Evolutionary conservation across 306 rosid species (phyloP).

Genomic region (Quercus berberidifolia): DNA sequence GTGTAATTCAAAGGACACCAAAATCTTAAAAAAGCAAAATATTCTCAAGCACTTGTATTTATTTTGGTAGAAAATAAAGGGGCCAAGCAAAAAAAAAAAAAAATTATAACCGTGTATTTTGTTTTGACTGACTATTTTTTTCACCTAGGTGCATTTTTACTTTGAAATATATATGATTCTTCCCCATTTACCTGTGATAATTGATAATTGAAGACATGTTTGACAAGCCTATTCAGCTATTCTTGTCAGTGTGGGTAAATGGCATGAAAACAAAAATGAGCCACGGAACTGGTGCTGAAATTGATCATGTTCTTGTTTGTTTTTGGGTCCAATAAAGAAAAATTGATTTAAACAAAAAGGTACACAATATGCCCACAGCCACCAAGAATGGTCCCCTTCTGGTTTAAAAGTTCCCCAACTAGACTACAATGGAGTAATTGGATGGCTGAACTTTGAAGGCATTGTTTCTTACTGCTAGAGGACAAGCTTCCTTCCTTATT

Average conservation of each 20-base stretch:
- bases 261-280: not conserved
- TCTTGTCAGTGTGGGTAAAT: not conserved
- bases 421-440: not conserved
- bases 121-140: no score
- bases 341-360: constrained; percentile 26
- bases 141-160: no score
- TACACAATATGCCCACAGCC: not conserved
- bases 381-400: constrained; percentile 17
- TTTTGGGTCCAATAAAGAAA: constrained; percentile 1
- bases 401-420: not conserved
- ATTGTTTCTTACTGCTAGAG: not conserved
- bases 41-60: not conserved
- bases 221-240: no score
- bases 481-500: no score
- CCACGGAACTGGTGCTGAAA: not conserved
- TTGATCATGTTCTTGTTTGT: not conserved
- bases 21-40: no score
- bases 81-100: no score
- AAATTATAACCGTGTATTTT: no score
- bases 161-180: no score
- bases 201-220: no score
- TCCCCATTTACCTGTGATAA: no score
- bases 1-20: not conserved
- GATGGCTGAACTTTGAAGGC: not conserved
- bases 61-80: no score